A percentile compares a stretch with the other conserved stretches of the same genome.
Evolutionary conservation across 768 basidiomycete genomes (phyloP).

Genomic region (Podaxis pistillaris): DNA sequence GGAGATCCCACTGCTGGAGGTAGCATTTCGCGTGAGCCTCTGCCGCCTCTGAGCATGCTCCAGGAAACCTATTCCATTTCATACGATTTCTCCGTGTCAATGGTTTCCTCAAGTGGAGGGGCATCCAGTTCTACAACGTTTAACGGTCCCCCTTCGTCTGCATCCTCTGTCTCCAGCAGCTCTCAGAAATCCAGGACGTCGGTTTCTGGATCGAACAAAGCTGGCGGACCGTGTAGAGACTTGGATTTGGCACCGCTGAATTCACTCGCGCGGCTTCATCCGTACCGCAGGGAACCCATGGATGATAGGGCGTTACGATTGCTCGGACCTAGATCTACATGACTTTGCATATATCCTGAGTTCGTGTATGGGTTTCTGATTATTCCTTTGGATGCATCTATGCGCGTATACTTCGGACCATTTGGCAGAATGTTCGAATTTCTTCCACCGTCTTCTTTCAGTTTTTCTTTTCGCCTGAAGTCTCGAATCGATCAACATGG

Average conservation of each 20-base stretch:
- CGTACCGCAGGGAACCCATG: slow-evolving; percentile 56
- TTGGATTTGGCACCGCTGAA: slow-evolving; percentile 58
- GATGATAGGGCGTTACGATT: slow-evolving; percentile 63
- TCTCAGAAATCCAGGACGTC: background rate
- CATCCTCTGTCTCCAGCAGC: background rate
- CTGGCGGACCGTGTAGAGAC: slow-evolving; percentile 21
- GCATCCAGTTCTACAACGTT: slow-evolving; percentile 2
- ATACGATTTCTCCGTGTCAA: slow-evolving; percentile 15
- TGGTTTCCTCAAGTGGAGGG: slow-evolving; percentile 5
- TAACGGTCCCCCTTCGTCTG: background rate
- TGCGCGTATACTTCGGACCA: background rate
- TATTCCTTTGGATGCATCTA: background rate
- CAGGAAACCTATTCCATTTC: slow-evolving; percentile 15
- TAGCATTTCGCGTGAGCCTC: background rate
- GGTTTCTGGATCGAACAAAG: background rate
- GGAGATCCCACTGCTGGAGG: background rate
- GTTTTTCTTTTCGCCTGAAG: background rate
- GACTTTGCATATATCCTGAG: background rate
- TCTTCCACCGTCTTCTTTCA: background rate
- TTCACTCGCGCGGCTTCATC: slow-evolving; percentile 49
- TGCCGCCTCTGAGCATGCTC: slow-evolving; percentile 14
- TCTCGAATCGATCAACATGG: background rate
- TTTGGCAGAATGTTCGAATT: background rate
- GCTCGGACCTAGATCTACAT: slow-evolving; percentile 29
- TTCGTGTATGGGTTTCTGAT: background rate